Base-by-base conservation (phyloP, 2,329 filamentous ascomycete species). In the Aspergillus pseudotamarii region DNA sequence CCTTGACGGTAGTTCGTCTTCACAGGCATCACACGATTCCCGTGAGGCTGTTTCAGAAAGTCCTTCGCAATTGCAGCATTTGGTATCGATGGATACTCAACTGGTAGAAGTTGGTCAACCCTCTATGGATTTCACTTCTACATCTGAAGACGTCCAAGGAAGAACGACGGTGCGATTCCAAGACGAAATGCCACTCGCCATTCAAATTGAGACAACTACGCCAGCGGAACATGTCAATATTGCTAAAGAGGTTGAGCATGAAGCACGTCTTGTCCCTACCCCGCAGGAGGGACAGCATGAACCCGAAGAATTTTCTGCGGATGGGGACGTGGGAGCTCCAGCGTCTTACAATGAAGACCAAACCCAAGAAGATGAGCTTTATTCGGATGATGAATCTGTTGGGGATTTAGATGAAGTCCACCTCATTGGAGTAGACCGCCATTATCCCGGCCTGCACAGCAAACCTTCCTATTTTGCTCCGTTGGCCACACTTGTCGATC, bases 391-490 rank as follows among this genome's bases (percentile, higher is more conserved):
- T 14, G 56, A 64, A 38, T 54, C 59, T 6, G 26, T 60, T 28
- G 55, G 48, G 14, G 56, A 53, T 5, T 21, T 63, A 16, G 53
- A 67, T 19, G 58, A 45, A n/a, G 51, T 59, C 34, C 53, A 26
- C 30, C 58, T 60, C 26, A 28, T 67, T 50, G 58, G 46, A 28
- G 64, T 71, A 51, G 65, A 75, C 63, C 74, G 72, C 32, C 62
- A 75, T 63, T 71, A 72, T 14, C 69, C 70, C 11, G 80, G 80
- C 6, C 65, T 79, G 16, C 79, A 76, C 36, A 82, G 77, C 60
- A 73, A 76, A 48, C 64, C 78, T 28, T 78, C 79, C 10, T 82
- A 83, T 64, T 83, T 80, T 61, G 71, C 76, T 50, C 75, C 78
- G 28, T 76, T 84, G 12, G 74, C 78, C 21, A 77, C 75, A 9